Evolutionary conservation across 2,329 filamentous ascomycete genomes (phyloP).

Genomic region (Pseudogymnoascus sp.): DNA sequence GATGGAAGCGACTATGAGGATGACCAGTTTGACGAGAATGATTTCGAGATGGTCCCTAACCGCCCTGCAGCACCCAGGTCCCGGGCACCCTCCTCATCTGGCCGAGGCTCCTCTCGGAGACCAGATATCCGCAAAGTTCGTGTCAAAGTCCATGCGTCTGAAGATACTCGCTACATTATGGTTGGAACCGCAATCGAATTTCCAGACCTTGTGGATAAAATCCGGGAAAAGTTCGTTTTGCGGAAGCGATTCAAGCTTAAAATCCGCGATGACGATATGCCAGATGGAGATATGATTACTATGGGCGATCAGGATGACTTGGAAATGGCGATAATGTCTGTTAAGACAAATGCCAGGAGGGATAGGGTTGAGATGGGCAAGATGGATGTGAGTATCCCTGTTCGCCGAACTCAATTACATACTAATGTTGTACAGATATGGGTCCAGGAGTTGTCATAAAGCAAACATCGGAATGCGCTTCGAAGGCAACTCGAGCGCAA

Average conservation of each 20-base stretch:
- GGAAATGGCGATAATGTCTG: slow-evolving; percentile 72
- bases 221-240: slow-evolving; percentile 81
- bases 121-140: slow-evolving; percentile 71
- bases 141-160: slow-evolving; percentile 76
- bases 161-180: slow-evolving; percentile 91
- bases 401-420: background rate
- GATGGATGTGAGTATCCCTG: slow-evolving; percentile 71
- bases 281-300: slow-evolving; percentile 85
- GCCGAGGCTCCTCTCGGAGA: slow-evolving; percentile 49
- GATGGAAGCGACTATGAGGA: slow-evolving; percentile 66
- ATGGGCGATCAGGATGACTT: slow-evolving; percentile 95
- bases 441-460: slow-evolving; percentile 1
- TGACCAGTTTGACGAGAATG: slow-evolving; percentile 63
- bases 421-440: slow-evolving; percentile 5
- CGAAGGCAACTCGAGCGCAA: background rate
- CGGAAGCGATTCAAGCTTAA: slow-evolving; percentile 78
- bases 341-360: slow-evolving; percentile 61
- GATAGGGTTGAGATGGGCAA: slow-evolving; percentile 79
- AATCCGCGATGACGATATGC: slow-evolving; percentile 70
- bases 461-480: background rate
- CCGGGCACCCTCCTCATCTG: slow-evolving; percentile 32
- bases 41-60: slow-evolving; percentile 70
- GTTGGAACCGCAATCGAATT: slow-evolving; percentile 67
- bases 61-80: slow-evolving; percentile 39
- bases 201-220: slow-evolving; percentile 66